Base-by-base conservation (phyloP, 352 stramenopile genomes). In the Pythium chondricola region DNA sequence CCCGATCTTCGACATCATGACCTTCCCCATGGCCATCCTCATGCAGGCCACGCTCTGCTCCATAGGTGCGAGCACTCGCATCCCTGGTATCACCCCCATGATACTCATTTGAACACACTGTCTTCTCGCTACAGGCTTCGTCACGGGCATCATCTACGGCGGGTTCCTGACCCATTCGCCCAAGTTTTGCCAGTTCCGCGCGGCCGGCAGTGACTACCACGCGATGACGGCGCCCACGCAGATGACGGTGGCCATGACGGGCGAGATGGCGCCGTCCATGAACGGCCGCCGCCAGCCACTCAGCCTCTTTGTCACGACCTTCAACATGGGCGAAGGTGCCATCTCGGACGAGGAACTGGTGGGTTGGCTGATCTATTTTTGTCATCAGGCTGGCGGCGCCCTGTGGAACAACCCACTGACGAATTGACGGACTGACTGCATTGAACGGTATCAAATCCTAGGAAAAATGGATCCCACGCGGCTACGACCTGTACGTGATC, bases 401-500 rank as follows among this genome's bases (percentile, higher is more conserved):
- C n/a, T n/a, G n/a, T n/a, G n/a, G n/a, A n/a, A n/a, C n/a, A n/a
- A n/a, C n/a, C n/a, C n/a, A n/a, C n/a, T n/a, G n/a, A n/a, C n/a
- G n/a, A 21, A 32, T 22, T 39, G 3, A 6, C 8, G 3, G n/a
- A 56, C 25, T 57, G 2, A 43, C 37, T 25, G 4, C 32, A 21
- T 22, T 39, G 18, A 29, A 48, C n/a, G n/a, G n/a, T n/a, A n/a
- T n/a, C n/a, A n/a, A n/a, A n/a, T 43, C 58, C 25, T 17, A 83
- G 61, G 61, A 71, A 18, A 81, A 85, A 49, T 96, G 87, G 87
- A 86, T 96, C 16, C 80, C 83, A 6, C 52, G 48, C 10, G 85
- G 82, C 22, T 59, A 88, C 35, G 83, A 95, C 37, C 65, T 95
- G 29, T 95, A 95, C 54, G 78, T 89, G 25, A 88, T 95, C 50